These are phyloP conservation scores for Teratosphaeria pseudoeucalypti DNA, from an alignment of 2,329 filamentous ascomycete species.

Conservation along the genomic window DNA sequence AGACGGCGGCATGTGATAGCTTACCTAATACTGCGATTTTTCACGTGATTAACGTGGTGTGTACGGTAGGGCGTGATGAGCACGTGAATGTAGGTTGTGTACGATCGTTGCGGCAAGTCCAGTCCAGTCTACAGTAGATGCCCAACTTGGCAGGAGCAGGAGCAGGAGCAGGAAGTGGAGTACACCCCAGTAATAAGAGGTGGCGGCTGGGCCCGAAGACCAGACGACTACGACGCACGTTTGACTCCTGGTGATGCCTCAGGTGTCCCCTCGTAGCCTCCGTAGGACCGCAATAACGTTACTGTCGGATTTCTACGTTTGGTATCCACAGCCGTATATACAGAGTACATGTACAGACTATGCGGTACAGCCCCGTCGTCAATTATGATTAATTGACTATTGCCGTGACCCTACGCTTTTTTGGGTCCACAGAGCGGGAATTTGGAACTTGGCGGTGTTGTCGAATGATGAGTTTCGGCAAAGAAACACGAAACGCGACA, in stretches of 20 bases:
- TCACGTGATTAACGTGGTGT: not conserved
- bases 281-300: too few relatives aligned
- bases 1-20: not conserved
- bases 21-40: constrained; percentile 5
- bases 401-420: not conserved
- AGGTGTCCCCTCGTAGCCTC: too few relatives aligned
- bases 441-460: not conserved
- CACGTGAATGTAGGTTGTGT: not conserved
- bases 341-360: too few relatives aligned
- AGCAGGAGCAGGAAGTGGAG: not conserved
- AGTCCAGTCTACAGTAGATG: not conserved
- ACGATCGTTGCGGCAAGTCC: not conserved
- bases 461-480: not conserved
- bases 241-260: not conserved
- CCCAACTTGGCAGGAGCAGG: not conserved
- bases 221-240: not conserved
- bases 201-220: not conserved
- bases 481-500: not conserved
- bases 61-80: too few relatives aligned
- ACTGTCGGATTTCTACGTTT: too few relatives aligned
- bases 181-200: not conserved
- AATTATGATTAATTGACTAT: too few relatives aligned
- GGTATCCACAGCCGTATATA: too few relatives aligned
- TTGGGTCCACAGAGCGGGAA: not conserved
- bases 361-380: too few relatives aligned